Evolutionary conservation across 331 rosid species (phyloP).

Genomic region (Dryas integrifolia): DNA sequence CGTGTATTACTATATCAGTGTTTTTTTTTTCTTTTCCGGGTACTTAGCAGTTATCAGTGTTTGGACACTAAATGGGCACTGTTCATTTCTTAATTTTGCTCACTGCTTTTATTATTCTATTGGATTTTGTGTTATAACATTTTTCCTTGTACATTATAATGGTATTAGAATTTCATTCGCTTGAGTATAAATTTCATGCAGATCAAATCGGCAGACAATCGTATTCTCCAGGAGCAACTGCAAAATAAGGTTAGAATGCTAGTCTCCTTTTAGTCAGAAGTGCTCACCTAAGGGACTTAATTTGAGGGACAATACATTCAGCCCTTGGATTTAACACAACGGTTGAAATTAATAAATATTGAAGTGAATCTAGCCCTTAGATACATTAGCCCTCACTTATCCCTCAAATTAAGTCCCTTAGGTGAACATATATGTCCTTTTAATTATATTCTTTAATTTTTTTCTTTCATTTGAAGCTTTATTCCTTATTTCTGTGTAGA

Average conservation of each 20-base stretch:
- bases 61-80: slow-evolving; percentile 9
- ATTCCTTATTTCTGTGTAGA: slow-evolving; percentile 8
- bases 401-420: too few species aligned
- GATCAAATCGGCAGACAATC: slow-evolving; percentile 96
- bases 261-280: slow-evolving; percentile 1
- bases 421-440: background rate
- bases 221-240: slow-evolving; percentile 91
- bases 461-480: background rate
- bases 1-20: slow-evolving; percentile 23
- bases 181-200: slow-evolving; percentile 28
- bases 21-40: background rate
- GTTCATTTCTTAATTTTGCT: background rate
- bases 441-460: background rate
- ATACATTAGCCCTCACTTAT: too few species aligned
- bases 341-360: too few species aligned
- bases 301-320: too few species aligned
- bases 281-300: too few species aligned
- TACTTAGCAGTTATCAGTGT: too few species aligned
- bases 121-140: background rate
- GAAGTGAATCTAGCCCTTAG: too few species aligned
- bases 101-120: background rate
- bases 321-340: too few species aligned
- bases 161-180: background rate
- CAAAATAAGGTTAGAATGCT: slow-evolving; percentile 64
- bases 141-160: background rate